phyloP scores from a whole-genome alignment of 2,329 filamentous ascomycete species.

The Xylaria polymorpha region DNA sequence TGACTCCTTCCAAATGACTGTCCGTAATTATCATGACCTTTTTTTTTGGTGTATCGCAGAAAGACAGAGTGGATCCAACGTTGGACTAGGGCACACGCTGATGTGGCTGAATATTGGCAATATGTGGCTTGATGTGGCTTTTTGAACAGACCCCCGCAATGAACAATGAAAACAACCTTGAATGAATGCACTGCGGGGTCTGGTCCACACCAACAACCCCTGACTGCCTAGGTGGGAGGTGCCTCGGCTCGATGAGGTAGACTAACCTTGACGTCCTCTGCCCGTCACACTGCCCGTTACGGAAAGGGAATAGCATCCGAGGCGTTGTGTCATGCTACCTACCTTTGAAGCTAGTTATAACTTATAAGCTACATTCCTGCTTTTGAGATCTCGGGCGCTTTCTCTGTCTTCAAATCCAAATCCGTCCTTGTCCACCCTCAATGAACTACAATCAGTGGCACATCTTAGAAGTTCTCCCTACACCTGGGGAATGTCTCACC shows the following conservation, averaged over 20 bases:
- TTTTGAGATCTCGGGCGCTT: not conserved
- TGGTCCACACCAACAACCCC: not conserved
- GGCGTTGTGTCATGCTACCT: not conserved
- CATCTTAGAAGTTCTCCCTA: not conserved
- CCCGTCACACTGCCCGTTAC: not conserved
- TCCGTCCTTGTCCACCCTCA: not conserved
- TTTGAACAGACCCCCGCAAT: slow-evolving; percentile 1
- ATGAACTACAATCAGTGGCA: not conserved
- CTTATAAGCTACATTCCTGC: not conserved
- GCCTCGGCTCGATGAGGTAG: not conserved
- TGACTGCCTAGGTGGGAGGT: not conserved
- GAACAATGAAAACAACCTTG: too few species aligned
- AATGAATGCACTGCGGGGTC: too few species aligned
- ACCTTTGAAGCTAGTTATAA: too few species aligned
- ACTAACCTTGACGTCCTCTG: not conserved
- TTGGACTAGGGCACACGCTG: slow-evolving; percentile 43
- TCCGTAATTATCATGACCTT: too few species aligned
- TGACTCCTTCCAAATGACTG: too few species aligned
- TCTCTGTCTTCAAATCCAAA: not conserved
- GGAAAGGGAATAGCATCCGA: not conserved
- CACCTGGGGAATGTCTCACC: not conserved
- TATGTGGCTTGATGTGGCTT: slow-evolving; percentile 15
- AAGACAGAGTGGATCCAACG: slow-evolving; percentile 37
- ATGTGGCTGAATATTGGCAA: slow-evolving; percentile 7
- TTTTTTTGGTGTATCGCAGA: slow-evolving; percentile 51